These are phyloP conservation scores for Chenopodium suecicum DNA, from an alignment of 148 eudicot species.

Conservation along the genomic window DNA sequence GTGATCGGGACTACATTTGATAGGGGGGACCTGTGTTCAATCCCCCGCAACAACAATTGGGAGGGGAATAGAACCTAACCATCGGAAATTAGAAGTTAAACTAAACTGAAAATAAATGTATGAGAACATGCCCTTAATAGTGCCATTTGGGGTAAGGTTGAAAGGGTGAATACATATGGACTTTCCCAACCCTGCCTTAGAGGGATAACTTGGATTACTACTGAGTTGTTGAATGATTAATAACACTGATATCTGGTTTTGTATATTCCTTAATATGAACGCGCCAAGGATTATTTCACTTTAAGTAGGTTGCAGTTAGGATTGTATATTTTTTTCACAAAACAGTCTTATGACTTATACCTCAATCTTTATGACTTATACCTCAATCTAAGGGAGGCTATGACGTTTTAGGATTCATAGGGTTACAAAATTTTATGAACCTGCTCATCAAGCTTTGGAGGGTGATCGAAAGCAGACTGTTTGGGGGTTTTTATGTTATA, in stretches of 20 bases:
- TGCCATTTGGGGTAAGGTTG: neutral
- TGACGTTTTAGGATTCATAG: neutral
- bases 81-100: too few relatives aligned
- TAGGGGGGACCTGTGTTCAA: too few relatives aligned
- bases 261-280: neutral
- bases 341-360: neutral
- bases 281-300: neutral
- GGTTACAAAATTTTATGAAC: too few relatives aligned
- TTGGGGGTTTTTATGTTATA: neutral
- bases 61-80: too few relatives aligned
- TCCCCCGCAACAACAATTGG: too few relatives aligned
- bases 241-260: neutral
- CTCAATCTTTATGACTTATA: too few relatives aligned
- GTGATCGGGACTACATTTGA: too few relatives aligned
- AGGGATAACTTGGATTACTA: neutral
- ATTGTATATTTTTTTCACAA: neutral
- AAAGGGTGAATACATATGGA: neutral
- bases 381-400: neutral
- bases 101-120: too few relatives aligned
- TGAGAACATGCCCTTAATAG: too few relatives aligned
- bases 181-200: neutral
- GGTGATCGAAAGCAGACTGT: neutral
- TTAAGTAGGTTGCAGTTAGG: neutral
- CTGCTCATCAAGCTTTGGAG: neutral
- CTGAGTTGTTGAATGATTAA: neutral